Conservation (phyloP, 768 basidiomycete genomes). For the Tricholoma bakamatsutake region DNA sequence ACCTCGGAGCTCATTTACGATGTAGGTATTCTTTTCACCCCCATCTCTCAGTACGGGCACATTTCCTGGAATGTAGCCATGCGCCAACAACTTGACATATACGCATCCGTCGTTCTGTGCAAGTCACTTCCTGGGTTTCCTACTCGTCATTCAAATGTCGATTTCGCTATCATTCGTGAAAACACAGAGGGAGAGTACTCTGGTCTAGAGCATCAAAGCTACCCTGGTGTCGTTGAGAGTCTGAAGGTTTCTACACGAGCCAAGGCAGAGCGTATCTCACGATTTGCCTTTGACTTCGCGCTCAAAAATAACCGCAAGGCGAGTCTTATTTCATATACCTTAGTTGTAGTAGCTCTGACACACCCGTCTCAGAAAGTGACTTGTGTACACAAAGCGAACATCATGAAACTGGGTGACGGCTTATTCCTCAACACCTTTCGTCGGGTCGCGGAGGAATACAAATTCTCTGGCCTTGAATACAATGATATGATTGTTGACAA, state of each 20-base stretch:
- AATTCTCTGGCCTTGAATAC: conserved; percentile 80
- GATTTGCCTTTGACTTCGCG: conserved; percentile 99
- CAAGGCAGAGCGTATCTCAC: conserved; percentile 93
- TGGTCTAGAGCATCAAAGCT: conserved; percentile 95
- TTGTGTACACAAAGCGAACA: conserved; percentile 99
- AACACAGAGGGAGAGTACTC: conserved; percentile 99
- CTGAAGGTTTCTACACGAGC: conserved; percentile 94
- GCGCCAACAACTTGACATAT: conserved; percentile 99
- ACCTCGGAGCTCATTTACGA: conserved; percentile 1
- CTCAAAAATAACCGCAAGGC: conserved; percentile 98
- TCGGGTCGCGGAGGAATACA: conserved; percentile 94
- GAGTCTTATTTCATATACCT: conserved; percentile 8
- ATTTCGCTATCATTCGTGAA: conserved; percentile 99
- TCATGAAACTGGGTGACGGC: conserved; percentile 99
- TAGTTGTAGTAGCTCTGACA: conserved; percentile 2
- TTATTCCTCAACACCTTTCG: conserved; percentile 99
- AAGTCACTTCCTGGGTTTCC: conserved; percentile 96
- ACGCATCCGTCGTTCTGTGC: conserved; percentile 97
- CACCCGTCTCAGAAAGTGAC: conserved; percentile 79
- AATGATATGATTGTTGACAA: conserved; percentile 99
- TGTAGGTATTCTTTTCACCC: conserved; percentile 95
- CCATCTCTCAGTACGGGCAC: conserved; percentile 92
- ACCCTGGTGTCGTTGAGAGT: conserved; percentile 96
- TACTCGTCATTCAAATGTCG: conserved; percentile 93
- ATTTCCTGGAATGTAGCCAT: conserved; percentile 99